A percentile compares a stretch with the other conserved stretches of the same genome.
These are phyloP conservation scores for Eimeria falciformis DNA, from an alignment of 169 alveolate genomes.

Conservation along the genomic window DNA sequence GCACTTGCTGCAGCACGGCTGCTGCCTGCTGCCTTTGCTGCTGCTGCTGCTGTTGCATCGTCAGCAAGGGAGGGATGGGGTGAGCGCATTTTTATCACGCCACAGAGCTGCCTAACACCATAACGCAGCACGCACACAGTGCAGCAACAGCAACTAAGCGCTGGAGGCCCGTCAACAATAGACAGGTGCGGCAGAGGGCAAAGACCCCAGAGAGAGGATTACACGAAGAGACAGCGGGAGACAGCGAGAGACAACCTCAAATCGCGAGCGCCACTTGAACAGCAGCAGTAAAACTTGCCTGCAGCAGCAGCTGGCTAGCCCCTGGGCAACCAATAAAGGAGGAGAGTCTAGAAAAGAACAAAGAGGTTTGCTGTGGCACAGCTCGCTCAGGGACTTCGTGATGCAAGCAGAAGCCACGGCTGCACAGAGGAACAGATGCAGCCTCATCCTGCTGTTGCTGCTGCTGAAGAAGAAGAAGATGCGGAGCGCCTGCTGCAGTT, in stretches of 20 bases:
- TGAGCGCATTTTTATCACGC: background rate
- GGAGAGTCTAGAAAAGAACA: background rate
- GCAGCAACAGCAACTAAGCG: background rate
- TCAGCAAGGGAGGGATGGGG: background rate
- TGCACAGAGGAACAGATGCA: conserved; percentile 10
- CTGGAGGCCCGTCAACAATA: background rate
- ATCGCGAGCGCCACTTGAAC: background rate
- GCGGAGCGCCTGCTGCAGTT: conserved; percentile 14
- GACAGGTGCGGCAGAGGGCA: background rate
- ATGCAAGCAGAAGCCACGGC: background rate
- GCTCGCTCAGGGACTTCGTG: background rate
- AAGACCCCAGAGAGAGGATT: too few species aligned
- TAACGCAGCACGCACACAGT: background rate
- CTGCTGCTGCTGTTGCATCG: background rate
- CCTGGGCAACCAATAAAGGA: background rate
- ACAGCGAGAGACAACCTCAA: background rate
- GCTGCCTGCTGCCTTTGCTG: background rate
- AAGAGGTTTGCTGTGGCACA: background rate
- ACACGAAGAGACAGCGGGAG: too few species aligned
- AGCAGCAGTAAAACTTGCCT: background rate
- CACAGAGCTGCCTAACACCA: conserved; percentile 6
- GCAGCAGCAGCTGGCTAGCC: conserved; percentile 24
- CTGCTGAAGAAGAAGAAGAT: background rate
- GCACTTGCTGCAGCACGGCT: background rate
- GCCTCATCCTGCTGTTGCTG: background rate